Evolutionary conservation across 768 basidiomycete genomes (phyloP).

Genomic region (Boletus rex-veris): DNA sequence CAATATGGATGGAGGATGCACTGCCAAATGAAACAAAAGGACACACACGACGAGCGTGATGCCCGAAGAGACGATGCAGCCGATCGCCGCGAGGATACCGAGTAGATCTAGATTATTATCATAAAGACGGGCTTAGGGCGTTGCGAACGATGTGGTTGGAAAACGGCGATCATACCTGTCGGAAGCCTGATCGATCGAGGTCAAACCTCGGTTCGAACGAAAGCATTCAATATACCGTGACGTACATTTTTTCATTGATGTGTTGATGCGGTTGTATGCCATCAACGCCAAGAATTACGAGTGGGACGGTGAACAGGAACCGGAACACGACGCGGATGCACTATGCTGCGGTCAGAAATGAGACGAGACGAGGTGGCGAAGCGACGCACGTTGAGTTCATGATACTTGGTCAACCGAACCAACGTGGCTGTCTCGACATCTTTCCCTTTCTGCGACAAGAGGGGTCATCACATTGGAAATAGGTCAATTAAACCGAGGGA

Average conservation of each 20-base stretch:
- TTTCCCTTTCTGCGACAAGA: constrained; percentile 45
- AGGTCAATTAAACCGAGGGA: background rate
- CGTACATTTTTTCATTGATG: constrained; percentile 60
- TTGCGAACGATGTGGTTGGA: too few species aligned
- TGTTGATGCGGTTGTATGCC: constrained; percentile 60
- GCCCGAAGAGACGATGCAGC: constrained; percentile 63
- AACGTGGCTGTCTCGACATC: constrained; percentile 64
- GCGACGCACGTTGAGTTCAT: constrained; percentile 71
- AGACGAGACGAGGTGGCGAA: background rate
- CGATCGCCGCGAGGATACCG: constrained; percentile 53
- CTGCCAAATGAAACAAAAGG: background rate
- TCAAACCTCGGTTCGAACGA: background rate
- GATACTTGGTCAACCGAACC: constrained; percentile 71
- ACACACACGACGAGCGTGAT: constrained; percentile 63
- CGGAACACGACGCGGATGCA: constrained; percentile 70
- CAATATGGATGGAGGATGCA: background rate
- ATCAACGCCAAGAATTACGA: constrained; percentile 65
- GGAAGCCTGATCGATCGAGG: constrained; percentile 20
- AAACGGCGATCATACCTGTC: constrained; percentile 13
- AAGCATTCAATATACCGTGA: background rate
- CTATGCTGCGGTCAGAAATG: constrained; percentile 33
- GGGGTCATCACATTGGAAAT: background rate
- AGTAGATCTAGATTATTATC: constrained; percentile 48
- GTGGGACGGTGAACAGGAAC: constrained; percentile 63
- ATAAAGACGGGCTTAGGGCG: background rate